Percentiles rank a stretch among this genome's conserved stretches.
These are phyloP conservation scores for Eremochloa ophiuroides DNA, from an alignment of 176 grass and related monocot genomes.

Conservation along the genomic window DNA sequence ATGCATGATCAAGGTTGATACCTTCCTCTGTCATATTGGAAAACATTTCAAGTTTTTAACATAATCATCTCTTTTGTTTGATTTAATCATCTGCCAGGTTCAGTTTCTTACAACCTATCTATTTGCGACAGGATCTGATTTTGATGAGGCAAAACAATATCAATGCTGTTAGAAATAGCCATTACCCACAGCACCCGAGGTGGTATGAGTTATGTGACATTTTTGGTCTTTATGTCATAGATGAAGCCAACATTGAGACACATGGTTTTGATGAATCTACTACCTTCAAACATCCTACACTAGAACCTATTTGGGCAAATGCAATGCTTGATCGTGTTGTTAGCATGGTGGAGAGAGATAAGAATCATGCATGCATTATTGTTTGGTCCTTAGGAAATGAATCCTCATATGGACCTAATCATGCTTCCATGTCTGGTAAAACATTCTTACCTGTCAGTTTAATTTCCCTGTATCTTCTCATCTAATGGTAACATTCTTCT, in stretches of 20 bases:
- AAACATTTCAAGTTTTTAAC: background rate
- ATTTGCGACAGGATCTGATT: conserved; percentile 70
- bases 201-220: conserved; percentile 96
- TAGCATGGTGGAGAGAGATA: conserved; percentile 95
- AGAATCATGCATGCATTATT: conserved; percentile 94
- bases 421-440: conserved; percentile 88
- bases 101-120: conserved; percentile 14
- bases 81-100: conserved; percentile 10
- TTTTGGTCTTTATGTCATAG: conserved; percentile 91
- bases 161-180: conserved; percentile 93
- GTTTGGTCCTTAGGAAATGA: conserved; percentile 96
- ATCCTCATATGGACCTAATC: conserved; percentile 84
- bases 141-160: conserved; percentile 99
- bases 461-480: background rate
- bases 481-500: conserved; percentile 29
- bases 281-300: conserved; percentile 85
- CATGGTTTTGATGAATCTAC: conserved; percentile 81
- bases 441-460: background rate
- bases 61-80: conserved; percentile 3
- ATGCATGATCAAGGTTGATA: conserved; percentile 92
- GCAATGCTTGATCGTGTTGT: conserved; percentile 91
- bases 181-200: conserved; percentile 94
- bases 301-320: conserved; percentile 70
- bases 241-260: conserved; percentile 97
- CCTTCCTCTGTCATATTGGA: conserved; percentile 11